Base-by-base conservation (phyloP, 108 stramenopile species). In the Nitzschia putrida region DNA sequence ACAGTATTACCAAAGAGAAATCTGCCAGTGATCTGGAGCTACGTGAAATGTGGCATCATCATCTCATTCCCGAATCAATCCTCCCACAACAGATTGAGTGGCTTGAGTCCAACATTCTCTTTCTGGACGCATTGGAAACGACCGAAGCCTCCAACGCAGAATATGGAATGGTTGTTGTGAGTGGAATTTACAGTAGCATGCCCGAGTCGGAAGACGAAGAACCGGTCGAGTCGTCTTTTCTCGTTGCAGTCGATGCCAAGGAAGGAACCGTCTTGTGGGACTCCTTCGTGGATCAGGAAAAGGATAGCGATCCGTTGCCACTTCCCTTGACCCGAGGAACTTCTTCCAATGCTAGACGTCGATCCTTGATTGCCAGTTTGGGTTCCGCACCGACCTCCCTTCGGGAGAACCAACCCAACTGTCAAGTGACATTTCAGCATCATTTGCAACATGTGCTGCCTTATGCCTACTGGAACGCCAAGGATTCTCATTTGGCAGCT, bases 221-320 rank as follows among this genome's bases (percentile, higher is more conserved):
- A 3, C 10, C 16, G 16, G 21, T 24, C 22, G 25, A 39, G 8
- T 45, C 60, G 16, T 64, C 64, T 24, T 61, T 81, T 9, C 26
- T 71, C 8, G 69, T 87, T 12, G 88, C 91, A 16, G 54, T 93
- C 9, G 85, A 93, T 78, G 84, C 87, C 24, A 50, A 83, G 51
- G 80, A 85, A 18, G 91, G 91, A 16, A 69, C 71, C 10, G 40
- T 66, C 8, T 45, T 90, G 21, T 93, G 91, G 91, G 80, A 85
- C 37, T 54, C 77, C 14, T 66, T 79, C 40, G 72, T 74, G 13
- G 13, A 29, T 29, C 52, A 38, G 23, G 53, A 69, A 47, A 29
- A 66, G 22, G 55, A 74, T 11, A 49, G 57, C 23, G 51, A 61
- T 42, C 37, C 69, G 26, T 26, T 63, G 38, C 61, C 59, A 23